phyloP scores from a whole-genome alignment of 352 stramenopile genomes.

The Phytopythium montanum region DNA sequence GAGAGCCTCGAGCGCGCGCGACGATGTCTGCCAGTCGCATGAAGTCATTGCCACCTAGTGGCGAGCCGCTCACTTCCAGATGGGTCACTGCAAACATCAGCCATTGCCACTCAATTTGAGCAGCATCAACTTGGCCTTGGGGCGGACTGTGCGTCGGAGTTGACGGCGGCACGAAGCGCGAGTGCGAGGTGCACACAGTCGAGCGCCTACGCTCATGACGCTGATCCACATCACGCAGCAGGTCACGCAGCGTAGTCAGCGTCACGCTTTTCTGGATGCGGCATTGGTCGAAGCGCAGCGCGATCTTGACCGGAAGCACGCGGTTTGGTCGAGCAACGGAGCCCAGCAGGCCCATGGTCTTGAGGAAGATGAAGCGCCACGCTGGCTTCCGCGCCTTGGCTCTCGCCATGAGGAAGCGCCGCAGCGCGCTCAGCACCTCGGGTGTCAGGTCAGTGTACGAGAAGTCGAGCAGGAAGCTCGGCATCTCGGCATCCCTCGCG shows the following conservation, averaged over 20 bases:
- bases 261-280: background rate
- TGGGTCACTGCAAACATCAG: slow-evolving; percentile 13
- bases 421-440: slow-evolving; percentile 24
- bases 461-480: slow-evolving; percentile 38
- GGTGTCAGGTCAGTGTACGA: slow-evolving; percentile 21
- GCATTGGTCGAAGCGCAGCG: slow-evolving; percentile 26
- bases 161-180: background rate
- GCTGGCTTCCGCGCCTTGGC: slow-evolving; percentile 4
- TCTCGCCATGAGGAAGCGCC: slow-evolving; percentile 18
- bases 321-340: background rate
- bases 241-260: background rate
- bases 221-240: slow-evolving; percentile 1
- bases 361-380: slow-evolving; percentile 25
- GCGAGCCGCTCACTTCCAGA: slow-evolving; percentile 15
- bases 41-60: slow-evolving; percentile 15
- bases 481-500: slow-evolving; percentile 13
- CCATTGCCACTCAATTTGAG: slow-evolving; percentile 1
- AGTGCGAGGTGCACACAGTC: background rate
- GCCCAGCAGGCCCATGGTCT: slow-evolving; percentile 20
- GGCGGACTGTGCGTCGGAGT: background rate
- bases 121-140: background rate
- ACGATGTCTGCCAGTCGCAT: slow-evolving; percentile 12
- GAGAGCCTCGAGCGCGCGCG: background rate
- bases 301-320: slow-evolving; percentile 16
- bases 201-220: background rate